Percentiles rank a stretch among this genome's conserved stretches.
Evolutionary conservation across 768 basidiomycete genomes (phyloP).

Genomic region (Phylloporus sp.): DNA sequence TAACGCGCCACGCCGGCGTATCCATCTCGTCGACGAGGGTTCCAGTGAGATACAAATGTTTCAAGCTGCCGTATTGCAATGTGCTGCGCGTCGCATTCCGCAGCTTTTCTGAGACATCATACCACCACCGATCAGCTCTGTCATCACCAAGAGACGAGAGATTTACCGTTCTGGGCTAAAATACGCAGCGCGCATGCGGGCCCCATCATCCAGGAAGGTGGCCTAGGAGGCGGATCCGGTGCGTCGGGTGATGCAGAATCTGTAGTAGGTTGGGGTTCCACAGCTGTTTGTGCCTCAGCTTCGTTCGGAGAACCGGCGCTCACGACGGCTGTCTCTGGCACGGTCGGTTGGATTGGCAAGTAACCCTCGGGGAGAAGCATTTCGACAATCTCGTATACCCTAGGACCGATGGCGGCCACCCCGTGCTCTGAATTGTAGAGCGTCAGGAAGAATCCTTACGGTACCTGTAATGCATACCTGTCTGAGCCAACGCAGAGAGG

Average conservation of each 20-base stretch:
- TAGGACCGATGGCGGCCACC: constrained; percentile 1
- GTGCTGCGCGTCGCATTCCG: constrained; percentile 2
- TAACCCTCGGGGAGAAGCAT: constrained; percentile 18
- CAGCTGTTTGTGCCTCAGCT: not conserved
- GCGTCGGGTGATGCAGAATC: not conserved
- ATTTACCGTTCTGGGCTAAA: constrained; percentile 15
- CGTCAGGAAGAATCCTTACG: not conserved
- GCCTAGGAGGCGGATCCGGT: not conserved
- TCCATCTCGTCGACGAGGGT: constrained; percentile 12
- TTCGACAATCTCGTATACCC: constrained; percentile 10
- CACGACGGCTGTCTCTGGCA: not conserved
- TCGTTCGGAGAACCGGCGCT: not conserved
- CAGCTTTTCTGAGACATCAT: constrained; percentile 5
- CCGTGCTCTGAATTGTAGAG: constrained; percentile 12
- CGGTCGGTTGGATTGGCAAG: not conserved
- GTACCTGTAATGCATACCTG: constrained; percentile 3
- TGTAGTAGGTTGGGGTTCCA: not conserved
- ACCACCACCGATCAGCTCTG: not conserved
- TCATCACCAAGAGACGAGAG: not conserved
- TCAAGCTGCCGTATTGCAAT: constrained; percentile 13
- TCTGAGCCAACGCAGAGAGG: constrained; percentile 20
- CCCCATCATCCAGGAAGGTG: constrained; percentile 22
- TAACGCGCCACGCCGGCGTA: constrained; percentile 12
- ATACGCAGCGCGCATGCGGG: constrained; percentile 22
- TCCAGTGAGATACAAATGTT: constrained; percentile 15